phyloP scores from a whole-genome alignment of 306 rosid species.

The Malus sieversii region DNA sequence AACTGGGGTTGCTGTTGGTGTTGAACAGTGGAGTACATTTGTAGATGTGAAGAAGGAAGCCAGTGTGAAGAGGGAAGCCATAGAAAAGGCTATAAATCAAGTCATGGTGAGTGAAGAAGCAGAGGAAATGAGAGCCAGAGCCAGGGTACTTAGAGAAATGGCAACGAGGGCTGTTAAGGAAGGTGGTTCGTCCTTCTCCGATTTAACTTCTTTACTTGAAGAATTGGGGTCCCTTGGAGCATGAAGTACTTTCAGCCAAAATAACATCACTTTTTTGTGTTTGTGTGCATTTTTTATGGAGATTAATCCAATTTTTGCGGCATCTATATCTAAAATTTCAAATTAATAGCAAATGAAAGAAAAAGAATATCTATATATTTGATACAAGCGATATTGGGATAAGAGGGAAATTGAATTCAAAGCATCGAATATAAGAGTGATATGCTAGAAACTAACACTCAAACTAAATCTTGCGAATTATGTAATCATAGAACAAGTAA shows the following conservation, averaged over 20 bases:
- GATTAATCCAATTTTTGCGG: too few species aligned
- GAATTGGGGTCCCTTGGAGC: not conserved
- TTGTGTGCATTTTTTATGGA: too few species aligned
- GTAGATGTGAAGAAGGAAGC: constrained; percentile 17
- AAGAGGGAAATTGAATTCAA: too few species aligned
- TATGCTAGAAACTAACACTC: too few species aligned
- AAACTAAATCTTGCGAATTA: too few species aligned
- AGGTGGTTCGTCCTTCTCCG: not conserved
- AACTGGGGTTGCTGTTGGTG: constrained; percentile 29
- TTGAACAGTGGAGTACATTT: constrained; percentile 3
- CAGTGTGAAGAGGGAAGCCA: constrained; percentile 4
- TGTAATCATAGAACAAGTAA: too few species aligned
- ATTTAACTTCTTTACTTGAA: not conserved
- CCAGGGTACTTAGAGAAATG: constrained; percentile 2
- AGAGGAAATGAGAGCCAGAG: constrained; percentile 29
- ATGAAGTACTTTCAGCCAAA: too few species aligned
- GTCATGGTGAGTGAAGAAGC: constrained; percentile 32
- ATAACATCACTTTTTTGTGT: not conserved
- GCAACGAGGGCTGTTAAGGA: constrained; percentile 13
- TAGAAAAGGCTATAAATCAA: constrained; percentile 25
- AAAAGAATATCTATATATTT: too few species aligned
- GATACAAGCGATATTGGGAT: too few species aligned
- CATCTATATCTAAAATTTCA: too few species aligned
- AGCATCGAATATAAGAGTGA: too few species aligned
- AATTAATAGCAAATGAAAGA: too few species aligned